Percentiles rank a stretch among this genome's conserved stretches.
Conservation (phyloP, 73 alveolate genomes). For the Blepharisma stoltei region DNA sequence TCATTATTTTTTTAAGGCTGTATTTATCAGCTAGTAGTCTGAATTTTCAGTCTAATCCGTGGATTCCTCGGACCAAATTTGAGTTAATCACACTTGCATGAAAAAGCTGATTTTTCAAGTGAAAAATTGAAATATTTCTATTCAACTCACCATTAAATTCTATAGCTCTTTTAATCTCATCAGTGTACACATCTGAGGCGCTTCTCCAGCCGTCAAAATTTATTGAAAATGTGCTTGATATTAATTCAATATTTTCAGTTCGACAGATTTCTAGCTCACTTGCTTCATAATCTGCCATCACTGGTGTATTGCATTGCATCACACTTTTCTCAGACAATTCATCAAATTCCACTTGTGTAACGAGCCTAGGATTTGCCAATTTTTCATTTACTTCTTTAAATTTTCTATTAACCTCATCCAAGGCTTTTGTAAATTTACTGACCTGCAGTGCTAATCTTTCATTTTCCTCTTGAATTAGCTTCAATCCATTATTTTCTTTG, state of each 20-base stretch:
- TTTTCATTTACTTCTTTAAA: too few species aligned
- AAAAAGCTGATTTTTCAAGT: slow-evolving; percentile 5
- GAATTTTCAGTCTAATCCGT: slow-evolving; percentile 2
- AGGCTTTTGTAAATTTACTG: neutral
- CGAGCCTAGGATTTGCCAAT: too few species aligned
- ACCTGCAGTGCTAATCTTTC: neutral
- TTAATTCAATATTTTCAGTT: too few species aligned
- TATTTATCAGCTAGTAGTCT: neutral
- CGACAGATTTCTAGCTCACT: too few species aligned
- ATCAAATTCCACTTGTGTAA: too few species aligned
- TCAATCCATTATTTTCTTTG: neutral
- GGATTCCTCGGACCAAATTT: neutral
- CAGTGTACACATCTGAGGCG: neutral
- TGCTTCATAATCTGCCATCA: too few species aligned
- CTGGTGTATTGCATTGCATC: too few species aligned
- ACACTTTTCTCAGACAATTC: too few species aligned
- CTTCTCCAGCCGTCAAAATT: too few species aligned
- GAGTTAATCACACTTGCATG: slow-evolving; percentile 20
- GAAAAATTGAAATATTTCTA: neutral
- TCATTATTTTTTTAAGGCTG: neutral
- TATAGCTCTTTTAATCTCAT: neutral
- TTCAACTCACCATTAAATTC: slow-evolving; percentile 13
- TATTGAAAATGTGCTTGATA: too few species aligned
- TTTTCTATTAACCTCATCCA: too few species aligned
- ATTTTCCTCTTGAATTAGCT: neutral